Base-by-base conservation (phyloP, 371 early-diverging fungal species). In the Rhizopus stolonifer region DNA sequence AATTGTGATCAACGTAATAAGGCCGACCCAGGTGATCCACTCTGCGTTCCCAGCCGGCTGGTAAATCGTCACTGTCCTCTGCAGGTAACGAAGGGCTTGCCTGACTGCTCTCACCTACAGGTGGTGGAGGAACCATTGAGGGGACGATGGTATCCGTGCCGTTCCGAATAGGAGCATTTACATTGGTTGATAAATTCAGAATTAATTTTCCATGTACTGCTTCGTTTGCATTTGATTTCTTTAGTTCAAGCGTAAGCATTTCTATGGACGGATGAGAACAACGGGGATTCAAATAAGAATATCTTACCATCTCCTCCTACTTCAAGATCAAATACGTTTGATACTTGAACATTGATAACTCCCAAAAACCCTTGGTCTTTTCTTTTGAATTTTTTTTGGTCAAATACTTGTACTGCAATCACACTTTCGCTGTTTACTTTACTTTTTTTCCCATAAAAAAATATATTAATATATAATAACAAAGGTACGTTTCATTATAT, bases 321-420 rank as follows among this genome's bases (percentile, higher is more conserved):
- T 46, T 77, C 75, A 8, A 88, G 72, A 56, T 95, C 89, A 64
- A 96, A 83, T 21, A 96, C 82, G 58, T 80, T 82, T 49, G 87
- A 81, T 64, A 96, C 83, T 62, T 88, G 85, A 14, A 95, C 79
- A 63, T 94, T 93, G 49, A 95, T 84, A 14, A 95, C 94, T 24
- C 98, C 98, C 19, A 98, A 76, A 66, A 96, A 96, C 0, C 98
- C 97, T 72, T 96, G 96, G 54, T 89, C 86, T 64, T 86, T 89
- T 80, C 90, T 93, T 75, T 94, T 94, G 71, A 92, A 96, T 66
- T 93, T 94, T 66, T 89, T 85, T 78, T 96, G 96, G 67, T 98
- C 98, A 79, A 96, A 98, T 32, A 98, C 89, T 73, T 98, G 96
- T 23, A 95, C 88, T 9, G 94, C 88, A 48, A 96, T 80, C 9